Percentiles rank a stretch among this genome's conserved stretches.
These are phyloP conservation scores for Atkinsonella texensis DNA, from an alignment of 2,329 filamentous ascomycete genomes.

Conservation along the genomic window DNA sequence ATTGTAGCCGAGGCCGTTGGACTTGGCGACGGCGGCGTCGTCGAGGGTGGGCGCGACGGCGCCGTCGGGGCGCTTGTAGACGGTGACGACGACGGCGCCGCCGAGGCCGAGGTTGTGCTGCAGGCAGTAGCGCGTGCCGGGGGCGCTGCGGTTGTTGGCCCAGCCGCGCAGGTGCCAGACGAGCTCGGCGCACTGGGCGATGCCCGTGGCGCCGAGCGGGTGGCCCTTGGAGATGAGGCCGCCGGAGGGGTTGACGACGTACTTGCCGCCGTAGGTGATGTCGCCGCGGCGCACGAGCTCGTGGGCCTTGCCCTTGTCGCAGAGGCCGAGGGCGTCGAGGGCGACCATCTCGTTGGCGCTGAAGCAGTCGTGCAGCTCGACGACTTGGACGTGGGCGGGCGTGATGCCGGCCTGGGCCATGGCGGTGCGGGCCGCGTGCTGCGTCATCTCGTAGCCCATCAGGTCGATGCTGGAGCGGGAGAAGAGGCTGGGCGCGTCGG, in stretches of 20 bases:
- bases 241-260: slow-evolving; percentile 85
- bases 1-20: slow-evolving; percentile 73
- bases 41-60: slow-evolving; percentile 47
- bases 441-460: slow-evolving; percentile 78
- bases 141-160: slow-evolving; percentile 76
- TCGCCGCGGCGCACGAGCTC: slow-evolving; percentile 78
- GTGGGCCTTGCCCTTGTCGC: slow-evolving; percentile 71
- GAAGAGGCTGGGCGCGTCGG: slow-evolving; percentile 71
- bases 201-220: slow-evolving; percentile 84
- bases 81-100: slow-evolving; percentile 79
- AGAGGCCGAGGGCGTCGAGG: slow-evolving; percentile 75
- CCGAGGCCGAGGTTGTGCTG: slow-evolving; percentile 92
- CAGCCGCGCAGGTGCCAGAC: slow-evolving; percentile 93
- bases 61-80: slow-evolving; percentile 78
- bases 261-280: slow-evolving; percentile 79
- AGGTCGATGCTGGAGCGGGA: slow-evolving; percentile 73
- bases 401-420: slow-evolving; percentile 60
- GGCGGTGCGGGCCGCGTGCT: slow-evolving; percentile 57
- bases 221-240: slow-evolving; percentile 95
- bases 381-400: slow-evolving; percentile 63
- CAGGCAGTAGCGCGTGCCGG: slow-evolving; percentile 58
- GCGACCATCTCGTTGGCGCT: slow-evolving; percentile 87
- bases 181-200: slow-evolving; percentile 89
- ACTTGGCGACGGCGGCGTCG: slow-evolving; percentile 50
- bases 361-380: slow-evolving; percentile 96